A percentile compares a stretch with the other conserved stretches of the same genome.
Conservation (phyloP, 2,329 filamentous ascomycete species). For the Pseudogymnoascus sp. region DNA sequence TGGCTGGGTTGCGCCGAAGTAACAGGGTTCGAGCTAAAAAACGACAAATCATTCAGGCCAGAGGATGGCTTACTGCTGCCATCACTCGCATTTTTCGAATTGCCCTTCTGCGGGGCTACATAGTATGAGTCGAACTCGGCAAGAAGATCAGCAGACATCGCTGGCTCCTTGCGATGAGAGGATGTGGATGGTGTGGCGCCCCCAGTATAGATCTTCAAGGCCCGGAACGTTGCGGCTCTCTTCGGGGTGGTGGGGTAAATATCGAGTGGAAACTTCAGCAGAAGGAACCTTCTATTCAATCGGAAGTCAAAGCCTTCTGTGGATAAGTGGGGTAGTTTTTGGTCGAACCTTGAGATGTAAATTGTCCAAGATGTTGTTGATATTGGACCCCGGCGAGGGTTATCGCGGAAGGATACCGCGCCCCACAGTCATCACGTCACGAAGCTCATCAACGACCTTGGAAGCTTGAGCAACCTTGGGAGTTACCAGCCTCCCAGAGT, state of each 20-base stretch:
- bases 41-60: not conserved
- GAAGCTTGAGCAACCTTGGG: slow-evolving; percentile 7
- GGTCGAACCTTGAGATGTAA: slow-evolving; percentile 5
- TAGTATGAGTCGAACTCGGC: slow-evolving; percentile 53
- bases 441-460: not conserved
- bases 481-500: slow-evolving; percentile 2
- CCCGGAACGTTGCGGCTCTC: slow-evolving; percentile 15
- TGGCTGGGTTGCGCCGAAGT: not conserved
- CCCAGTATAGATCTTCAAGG: not conserved
- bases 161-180: slow-evolving; percentile 5
- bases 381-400: not conserved
- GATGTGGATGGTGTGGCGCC: not conserved
- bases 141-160: slow-evolving; percentile 61
- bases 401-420: not conserved
- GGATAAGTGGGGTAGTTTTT: not conserved
- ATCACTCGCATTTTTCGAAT: not conserved
- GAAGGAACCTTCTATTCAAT: not conserved
- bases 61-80: slow-evolving; percentile 5
- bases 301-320: not conserved
- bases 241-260: slow-evolving; percentile 21
- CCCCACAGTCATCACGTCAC: slow-evolving; percentile 5
- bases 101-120: slow-evolving; percentile 26
- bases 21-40: not conserved
- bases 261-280: not conserved
- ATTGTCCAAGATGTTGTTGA: not conserved